Percentiles rank a stretch among this genome's conserved stretches.
Conservation (phyloP, 1,284 basidiomycete species). For the Cerioporus squamosus region DNA sequence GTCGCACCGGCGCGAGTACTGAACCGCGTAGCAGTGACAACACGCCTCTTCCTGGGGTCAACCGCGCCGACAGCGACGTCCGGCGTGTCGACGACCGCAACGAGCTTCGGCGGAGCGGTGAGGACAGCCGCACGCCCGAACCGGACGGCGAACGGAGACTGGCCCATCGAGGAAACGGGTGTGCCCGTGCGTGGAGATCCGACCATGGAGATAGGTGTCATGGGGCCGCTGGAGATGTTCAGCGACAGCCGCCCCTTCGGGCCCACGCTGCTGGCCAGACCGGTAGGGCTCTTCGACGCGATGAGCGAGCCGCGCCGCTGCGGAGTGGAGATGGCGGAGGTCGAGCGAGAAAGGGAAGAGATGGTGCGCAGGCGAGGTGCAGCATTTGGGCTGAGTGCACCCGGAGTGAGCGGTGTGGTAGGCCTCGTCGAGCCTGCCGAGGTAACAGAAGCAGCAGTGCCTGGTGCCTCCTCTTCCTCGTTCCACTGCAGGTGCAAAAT, state of each 20-base stretch:
- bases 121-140: slow-evolving; percentile 73
- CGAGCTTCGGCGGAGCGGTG: slow-evolving; percentile 77
- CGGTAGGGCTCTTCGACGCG: slow-evolving; percentile 17
- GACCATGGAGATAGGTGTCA: slow-evolving; percentile 51
- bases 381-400: slow-evolving; percentile 25
- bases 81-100: slow-evolving; percentile 82
- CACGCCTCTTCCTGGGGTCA: slow-evolving; percentile 78
- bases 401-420: slow-evolving; percentile 26
- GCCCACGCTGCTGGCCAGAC: slow-evolving; percentile 3
- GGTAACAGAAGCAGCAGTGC: slow-evolving; percentile 11
- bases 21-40: slow-evolving; percentile 86
- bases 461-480: slow-evolving; percentile 55
- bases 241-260: slow-evolving; percentile 35
- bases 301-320: slow-evolving; percentile 51
- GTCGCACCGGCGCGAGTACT: slow-evolving; percentile 81
- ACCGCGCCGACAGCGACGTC: slow-evolving; percentile 84
- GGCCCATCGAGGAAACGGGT: slow-evolving; percentile 34
- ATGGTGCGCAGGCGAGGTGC: slow-evolving; percentile 39
- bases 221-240: slow-evolving; percentile 28
- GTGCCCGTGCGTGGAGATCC: slow-evolving; percentile 47
- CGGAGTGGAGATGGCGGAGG: slow-evolving; percentile 50
- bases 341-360: slow-evolving; percentile 50
- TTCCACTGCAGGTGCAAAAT: slow-evolving; percentile 90
- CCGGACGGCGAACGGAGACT: slow-evolving; percentile 46
- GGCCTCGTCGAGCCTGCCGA: slow-evolving; percentile 25